Percentiles rank a stretch among this genome's conserved stretches.
Conservation (phyloP, 208 protist genomes). For the Trichomonas vaginalis region DNA sequence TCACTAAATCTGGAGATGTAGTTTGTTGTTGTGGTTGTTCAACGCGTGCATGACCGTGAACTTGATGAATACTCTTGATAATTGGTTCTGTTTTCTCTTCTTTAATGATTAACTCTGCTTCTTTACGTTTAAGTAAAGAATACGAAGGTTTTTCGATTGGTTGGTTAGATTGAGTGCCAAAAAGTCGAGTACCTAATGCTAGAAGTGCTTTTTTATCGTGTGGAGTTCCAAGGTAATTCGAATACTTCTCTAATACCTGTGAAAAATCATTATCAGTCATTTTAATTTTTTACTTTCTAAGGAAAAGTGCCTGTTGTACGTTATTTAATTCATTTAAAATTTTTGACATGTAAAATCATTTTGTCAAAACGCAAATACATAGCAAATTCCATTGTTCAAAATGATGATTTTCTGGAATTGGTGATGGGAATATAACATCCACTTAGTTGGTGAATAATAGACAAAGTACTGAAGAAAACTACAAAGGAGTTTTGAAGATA, state of each 20-base stretch:
- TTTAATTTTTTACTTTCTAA: no score
- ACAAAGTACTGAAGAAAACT: no score
- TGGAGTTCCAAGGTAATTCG: background rate
- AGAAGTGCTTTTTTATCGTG: background rate
- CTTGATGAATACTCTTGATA: background rate
- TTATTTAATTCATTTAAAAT: no score
- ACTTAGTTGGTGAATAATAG: no score
- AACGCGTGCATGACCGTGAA: background rate
- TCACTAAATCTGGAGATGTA: background rate
- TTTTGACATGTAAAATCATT: no score
- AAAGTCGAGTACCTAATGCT: background rate
- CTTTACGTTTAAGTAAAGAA: background rate
- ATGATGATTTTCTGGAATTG: no score
- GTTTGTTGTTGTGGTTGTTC: background rate
- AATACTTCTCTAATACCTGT: background rate
- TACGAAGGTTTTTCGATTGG: background rate
- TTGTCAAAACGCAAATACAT: no score
- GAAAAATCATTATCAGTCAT: background rate
- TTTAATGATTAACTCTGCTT: background rate
- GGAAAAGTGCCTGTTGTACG: no score
- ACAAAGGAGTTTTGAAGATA: no score
- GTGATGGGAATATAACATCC: no score
- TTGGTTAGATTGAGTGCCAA: background rate
- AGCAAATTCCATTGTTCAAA: no score
- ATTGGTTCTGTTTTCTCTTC: background rate